These are phyloP conservation scores for Aspergillus saccharolyticus DNA, from an alignment of 495 filamentous ascomycete genomes.

Conservation along the genomic window DNA sequence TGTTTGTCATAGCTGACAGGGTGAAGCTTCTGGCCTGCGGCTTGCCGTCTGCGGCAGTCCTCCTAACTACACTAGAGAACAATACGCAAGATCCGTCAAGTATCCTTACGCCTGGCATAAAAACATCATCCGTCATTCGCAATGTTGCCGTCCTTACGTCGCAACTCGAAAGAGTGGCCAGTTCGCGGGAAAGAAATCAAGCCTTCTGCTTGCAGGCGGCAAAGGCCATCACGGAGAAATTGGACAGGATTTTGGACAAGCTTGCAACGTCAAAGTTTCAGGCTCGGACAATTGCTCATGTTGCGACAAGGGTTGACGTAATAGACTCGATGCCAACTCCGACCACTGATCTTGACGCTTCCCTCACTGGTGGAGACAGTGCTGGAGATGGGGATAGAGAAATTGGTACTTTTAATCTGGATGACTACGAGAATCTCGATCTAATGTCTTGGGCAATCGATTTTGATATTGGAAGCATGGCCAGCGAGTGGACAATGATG, in stretches of 20 bases:
- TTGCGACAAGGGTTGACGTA: constrained; percentile 8
- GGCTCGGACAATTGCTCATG: constrained; percentile 1
- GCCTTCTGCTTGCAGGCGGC: constrained; percentile 17
- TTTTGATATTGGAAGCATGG: constrained; percentile 12
- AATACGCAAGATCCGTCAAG: constrained; percentile 3
- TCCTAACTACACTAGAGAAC: constrained; percentile 12
- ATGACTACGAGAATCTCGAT: constrained; percentile 14
- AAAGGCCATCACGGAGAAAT: constrained; percentile 16
- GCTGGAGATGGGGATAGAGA: not conserved
- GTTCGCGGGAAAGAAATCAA: constrained; percentile 18
- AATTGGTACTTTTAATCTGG: constrained; percentile 14
- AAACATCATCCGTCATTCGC: constrained; percentile 14
- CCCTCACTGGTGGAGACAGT: constrained; percentile 1
- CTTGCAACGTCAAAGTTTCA: constrained; percentile 9
- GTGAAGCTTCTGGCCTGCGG: constrained; percentile 15
- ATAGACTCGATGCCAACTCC: constrained; percentile 5
- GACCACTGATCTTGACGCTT: constrained; percentile 6
- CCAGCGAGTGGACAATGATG: constrained; percentile 13
- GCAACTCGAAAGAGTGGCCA: constrained; percentile 15
- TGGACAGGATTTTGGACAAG: constrained; percentile 15
- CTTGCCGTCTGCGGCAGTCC: constrained; percentile 14
- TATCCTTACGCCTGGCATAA: constrained; percentile 13
- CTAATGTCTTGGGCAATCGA: constrained; percentile 17
- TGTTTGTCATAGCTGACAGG: constrained; percentile 1
- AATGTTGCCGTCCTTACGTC: constrained; percentile 18